phyloP scores from a whole-genome alignment of 148 eudicot species.

The Bassia scoparia region DNA sequence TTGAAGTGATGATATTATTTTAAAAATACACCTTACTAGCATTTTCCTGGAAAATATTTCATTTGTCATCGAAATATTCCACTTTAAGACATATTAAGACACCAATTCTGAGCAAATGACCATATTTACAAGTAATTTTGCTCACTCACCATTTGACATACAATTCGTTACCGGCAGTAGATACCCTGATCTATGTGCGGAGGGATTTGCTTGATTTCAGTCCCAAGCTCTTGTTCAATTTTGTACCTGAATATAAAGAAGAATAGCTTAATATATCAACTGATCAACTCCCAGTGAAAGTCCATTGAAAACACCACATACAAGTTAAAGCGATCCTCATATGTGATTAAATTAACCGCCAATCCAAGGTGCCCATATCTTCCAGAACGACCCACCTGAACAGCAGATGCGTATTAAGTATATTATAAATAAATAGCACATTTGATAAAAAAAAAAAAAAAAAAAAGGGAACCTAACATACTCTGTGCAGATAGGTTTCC shows the following conservation, averaged over 20 bases:
- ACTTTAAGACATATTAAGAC: background rate
- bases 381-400: slow-evolving; percentile 90
- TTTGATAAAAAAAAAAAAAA: slow-evolving; percentile 5
- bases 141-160: slow-evolving; percentile 25
- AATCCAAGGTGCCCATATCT: slow-evolving; percentile 88
- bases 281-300: background rate
- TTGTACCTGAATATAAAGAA: slow-evolving; percentile 53
- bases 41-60: too few relatives aligned
- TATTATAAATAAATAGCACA: background rate
- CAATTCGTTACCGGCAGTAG: slow-evolving; percentile 54
- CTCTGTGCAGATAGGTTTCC: slow-evolving; percentile 84
- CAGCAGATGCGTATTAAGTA: background rate
- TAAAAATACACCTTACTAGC: too few relatives aligned
- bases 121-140: background rate
- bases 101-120: background rate
- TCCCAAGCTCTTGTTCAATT: slow-evolving; percentile 94
- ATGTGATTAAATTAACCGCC: slow-evolving; percentile 85
- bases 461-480: slow-evolving; percentile 29
- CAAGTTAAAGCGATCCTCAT: slow-evolving; percentile 91
- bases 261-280: background rate
- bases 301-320: slow-evolving; percentile 31
- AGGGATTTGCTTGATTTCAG: slow-evolving; percentile 94
- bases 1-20: too few relatives aligned
- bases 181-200: slow-evolving; percentile 87
- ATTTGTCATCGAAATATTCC: too few relatives aligned